Evolutionary conservation across 495 filamentous ascomycete species (phyloP), one percentile per base, ranked within the genome.

Genomic region (Penicillium malachiteum): DNA sequence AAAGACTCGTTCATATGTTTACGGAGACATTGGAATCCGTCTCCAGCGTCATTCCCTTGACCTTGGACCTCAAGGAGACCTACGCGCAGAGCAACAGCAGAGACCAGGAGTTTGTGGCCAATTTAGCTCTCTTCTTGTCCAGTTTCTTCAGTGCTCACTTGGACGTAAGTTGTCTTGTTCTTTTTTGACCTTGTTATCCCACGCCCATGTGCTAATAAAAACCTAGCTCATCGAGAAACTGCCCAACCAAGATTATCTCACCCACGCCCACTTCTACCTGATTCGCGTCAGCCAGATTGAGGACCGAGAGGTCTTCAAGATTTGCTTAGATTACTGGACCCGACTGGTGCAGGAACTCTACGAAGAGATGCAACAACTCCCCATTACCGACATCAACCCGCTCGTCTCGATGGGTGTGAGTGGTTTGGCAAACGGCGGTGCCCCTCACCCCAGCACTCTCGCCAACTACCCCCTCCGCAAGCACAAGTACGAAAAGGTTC

Each of bases 251-350:
- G 94, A 97, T 60, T 97, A 89, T 68, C 86, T 99, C 26, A 90
- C 86, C 0, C 94, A 99, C 63, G 91, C 89, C 17, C 94, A 99
- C 71, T 97, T 93, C 74, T 99, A 99, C 69, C 84, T 99, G 9
- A 97, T 99, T 64, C 86, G 91, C 14, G 96, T 99, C 62, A 96
- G 91, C 33, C 95, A 97, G 69, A 97, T 99, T 56, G 94, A 99
- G 53, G 94, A 99, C 63, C 85, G 94, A 48, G 94, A 99, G 67
- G 94, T 99, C 55, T 99, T 99, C 82, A 99, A 99, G 79, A 97
- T 97, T 61, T 96, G 91, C 65, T 77, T 99, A 46, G 94, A 99
- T 62, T 99, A 99, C 73, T 99, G 94, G 94, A 95, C 95, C 17
- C 96, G 96, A 64, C 80, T 97, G 12, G 95, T 97, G n/a, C 91